Evolutionary conservation across 352 stramenopile species (phyloP).

Genomic region (Phytophthora niederhauseri): DNA sequence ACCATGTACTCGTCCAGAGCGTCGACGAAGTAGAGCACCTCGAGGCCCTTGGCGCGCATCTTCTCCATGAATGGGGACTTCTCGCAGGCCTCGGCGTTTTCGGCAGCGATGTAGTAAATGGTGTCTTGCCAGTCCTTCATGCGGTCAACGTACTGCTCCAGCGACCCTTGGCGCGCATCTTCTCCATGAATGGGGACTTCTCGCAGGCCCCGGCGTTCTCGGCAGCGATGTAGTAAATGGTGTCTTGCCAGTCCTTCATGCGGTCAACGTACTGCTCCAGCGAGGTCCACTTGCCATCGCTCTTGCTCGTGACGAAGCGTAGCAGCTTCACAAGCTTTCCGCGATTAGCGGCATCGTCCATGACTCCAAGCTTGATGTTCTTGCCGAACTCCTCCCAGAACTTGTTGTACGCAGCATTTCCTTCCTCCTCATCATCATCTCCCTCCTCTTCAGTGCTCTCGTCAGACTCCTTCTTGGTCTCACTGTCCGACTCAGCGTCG

Average conservation of each 20-base stretch:
- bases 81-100: constrained; percentile 92
- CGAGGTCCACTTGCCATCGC: constrained; percentile 92
- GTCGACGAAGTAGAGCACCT: constrained; percentile 99
- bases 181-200: constrained; percentile 97
- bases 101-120: constrained; percentile 99
- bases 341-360: constrained; percentile 97
- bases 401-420: constrained; percentile 94
- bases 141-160: constrained; percentile 97
- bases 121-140: constrained; percentile 99
- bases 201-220: constrained; percentile 93
- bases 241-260: constrained; percentile 99
- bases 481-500: constrained; percentile 63
- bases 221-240: constrained; percentile 99
- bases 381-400: constrained; percentile 99
- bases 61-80: constrained; percentile 98
- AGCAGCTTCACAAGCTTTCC: constrained; percentile 97
- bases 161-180: constrained; percentile 95
- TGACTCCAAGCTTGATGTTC: constrained; percentile 99
- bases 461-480: constrained; percentile 83
- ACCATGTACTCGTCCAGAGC: constrained; percentile 99
- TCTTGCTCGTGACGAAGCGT: constrained; percentile 96
- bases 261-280: constrained; percentile 97
- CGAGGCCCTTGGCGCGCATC: constrained; percentile 96
- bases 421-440: constrained; percentile 61
- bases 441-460: constrained; percentile 46